Conservation (phyloP, 257 asterid species). For the Nyctanthes arbortristis region DNA sequence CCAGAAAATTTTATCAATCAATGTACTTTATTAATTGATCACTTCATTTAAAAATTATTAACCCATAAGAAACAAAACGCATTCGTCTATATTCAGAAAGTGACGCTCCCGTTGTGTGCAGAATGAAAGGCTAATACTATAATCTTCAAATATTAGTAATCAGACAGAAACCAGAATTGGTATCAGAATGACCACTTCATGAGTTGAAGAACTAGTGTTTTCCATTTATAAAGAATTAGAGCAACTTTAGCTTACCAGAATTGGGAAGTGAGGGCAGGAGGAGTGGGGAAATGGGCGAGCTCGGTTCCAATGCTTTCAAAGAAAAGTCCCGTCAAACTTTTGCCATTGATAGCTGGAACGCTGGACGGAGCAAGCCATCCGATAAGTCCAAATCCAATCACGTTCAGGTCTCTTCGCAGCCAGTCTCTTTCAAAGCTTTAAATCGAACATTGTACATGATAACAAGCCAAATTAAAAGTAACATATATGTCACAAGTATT, state of each 20-base stretch:
- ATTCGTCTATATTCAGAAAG: too few relatives aligned
- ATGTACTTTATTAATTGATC: neutral
- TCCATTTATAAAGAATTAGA: too few relatives aligned
- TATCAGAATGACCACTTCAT: too few relatives aligned
- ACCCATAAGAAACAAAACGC: neutral
- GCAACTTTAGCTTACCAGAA: conserved; percentile 57
- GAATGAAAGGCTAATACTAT: neutral
- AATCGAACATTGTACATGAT: neutral
- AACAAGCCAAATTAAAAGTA: neutral
- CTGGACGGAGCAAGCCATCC: conserved; percentile 98
- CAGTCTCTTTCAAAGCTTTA: conserved; percentile 80
- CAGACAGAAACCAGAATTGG: neutral
- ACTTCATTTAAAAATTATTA: neutral
- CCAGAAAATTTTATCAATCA: neutral
- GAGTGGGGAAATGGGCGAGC: conserved; percentile 83
- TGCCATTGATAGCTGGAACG: conserved; percentile 72
- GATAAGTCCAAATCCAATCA: conserved; percentile 90
- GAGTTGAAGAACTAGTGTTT: neutral
- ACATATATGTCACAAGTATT: neutral
- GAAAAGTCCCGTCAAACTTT: conserved; percentile 87
- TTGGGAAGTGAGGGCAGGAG: conserved; percentile 73
- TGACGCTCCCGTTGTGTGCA: neutral
- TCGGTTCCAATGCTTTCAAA: conserved; percentile 87
- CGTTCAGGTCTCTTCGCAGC: conserved; percentile 83
- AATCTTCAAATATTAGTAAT: neutral